Percentiles rank a stretch among this genome's conserved stretches.
Evolutionary conservation across 148 eudicot genomes (phyloP).

Genomic region (Silene latifolia): DNA sequence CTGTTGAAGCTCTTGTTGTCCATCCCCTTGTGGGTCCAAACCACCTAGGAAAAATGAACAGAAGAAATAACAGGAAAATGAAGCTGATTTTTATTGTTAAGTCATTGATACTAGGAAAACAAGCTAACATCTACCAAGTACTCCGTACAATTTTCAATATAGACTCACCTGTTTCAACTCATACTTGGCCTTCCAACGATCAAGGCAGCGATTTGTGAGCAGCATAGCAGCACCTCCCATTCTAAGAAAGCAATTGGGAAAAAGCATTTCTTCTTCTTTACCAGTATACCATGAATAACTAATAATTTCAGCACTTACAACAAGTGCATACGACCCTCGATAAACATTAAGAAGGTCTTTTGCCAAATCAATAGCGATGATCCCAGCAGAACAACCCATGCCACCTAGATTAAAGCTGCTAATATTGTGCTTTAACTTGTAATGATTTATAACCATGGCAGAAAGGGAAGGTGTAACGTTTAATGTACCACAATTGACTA

Average conservation of each 20-base stretch:
- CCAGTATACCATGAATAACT: conserved; percentile 64
- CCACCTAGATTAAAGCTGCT: conserved; percentile 74
- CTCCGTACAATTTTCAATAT: too few species aligned
- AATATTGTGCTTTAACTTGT: conserved; percentile 54
- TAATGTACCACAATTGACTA: conserved; percentile 65
- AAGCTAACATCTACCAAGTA: too few species aligned
- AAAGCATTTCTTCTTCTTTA: conserved; percentile 54
- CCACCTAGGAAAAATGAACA: conserved; percentile 31
- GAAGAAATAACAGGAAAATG: not conserved
- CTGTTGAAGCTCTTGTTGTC: conserved; percentile 60
- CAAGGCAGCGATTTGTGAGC: conserved; percentile 51
- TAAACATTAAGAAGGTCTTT: conserved; percentile 49
- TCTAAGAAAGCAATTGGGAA: conserved; percentile 69
- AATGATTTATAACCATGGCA: conserved; percentile 78
- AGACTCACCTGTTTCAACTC: conserved; percentile 56
- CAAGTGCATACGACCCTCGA: conserved; percentile 55
- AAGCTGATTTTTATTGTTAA: too few species aligned
- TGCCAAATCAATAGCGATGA: conserved; percentile 65
- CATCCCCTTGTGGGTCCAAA: conserved; percentile 58
- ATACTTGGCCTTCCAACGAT: conserved; percentile 65
- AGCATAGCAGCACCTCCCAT: conserved; percentile 73
- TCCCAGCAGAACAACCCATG: conserved; percentile 80
- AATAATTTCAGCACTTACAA: conserved; percentile 62
- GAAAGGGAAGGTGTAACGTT: conserved; percentile 78
- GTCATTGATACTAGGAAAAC: too few species aligned